Conservation (phyloP, 202 grass and related monocot genomes). For the Hordeum pubiflorum region DNA sequence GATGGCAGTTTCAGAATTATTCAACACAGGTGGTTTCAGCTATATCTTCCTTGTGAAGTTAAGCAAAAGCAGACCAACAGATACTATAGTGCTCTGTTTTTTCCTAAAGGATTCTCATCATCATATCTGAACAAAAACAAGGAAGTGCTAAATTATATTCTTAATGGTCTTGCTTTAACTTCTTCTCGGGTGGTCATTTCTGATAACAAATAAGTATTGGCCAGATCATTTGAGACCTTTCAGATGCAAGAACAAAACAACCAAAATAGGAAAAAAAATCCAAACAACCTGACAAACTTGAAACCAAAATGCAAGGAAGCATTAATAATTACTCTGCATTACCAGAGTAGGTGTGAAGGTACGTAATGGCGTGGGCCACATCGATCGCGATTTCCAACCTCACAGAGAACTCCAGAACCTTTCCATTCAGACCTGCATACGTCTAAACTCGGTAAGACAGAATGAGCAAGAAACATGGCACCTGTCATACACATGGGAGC, state of each 20-base stretch:
- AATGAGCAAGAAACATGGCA: neutral
- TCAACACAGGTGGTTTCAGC: neutral
- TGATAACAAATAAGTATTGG: neutral
- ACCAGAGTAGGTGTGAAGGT: slow-evolving; percentile 97
- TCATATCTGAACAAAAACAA: neutral
- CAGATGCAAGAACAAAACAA: neutral
- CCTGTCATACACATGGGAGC: neutral
- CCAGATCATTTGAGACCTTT: neutral
- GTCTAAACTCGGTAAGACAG: slow-evolving; percentile 9
- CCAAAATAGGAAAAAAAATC: neutral
- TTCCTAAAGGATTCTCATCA: neutral
- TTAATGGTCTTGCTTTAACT: neutral
- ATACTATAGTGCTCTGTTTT: neutral
- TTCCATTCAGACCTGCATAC: slow-evolving; percentile 62
- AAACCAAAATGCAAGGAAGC: slow-evolving; percentile 3
- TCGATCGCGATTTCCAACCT: slow-evolving; percentile 86
- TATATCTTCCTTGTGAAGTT: neutral
- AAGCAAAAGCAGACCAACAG: neutral
- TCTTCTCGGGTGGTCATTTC: neutral
- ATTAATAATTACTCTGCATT: neutral
- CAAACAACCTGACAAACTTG: neutral
- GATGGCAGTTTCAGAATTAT: neutral
- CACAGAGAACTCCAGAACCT: slow-evolving; percentile 41
- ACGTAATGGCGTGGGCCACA: slow-evolving; percentile 90
- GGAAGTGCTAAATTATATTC: neutral